Conservation (phyloP, 83 land plant genomes). For the Isoetes engelmannii region DNA sequence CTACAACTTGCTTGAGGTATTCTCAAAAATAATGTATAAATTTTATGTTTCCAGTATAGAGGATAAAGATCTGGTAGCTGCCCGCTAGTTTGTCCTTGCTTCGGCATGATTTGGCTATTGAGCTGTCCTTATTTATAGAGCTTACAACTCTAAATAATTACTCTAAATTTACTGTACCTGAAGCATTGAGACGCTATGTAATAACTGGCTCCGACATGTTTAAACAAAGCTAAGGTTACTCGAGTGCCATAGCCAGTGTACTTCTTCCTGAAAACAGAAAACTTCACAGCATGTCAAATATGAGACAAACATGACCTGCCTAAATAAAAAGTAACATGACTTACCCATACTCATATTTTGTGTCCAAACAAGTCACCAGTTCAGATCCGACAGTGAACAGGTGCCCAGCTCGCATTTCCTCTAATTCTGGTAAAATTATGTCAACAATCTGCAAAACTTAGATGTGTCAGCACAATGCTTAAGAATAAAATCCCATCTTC, state of each 20-base stretch:
- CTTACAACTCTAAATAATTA: background rate
- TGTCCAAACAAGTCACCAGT: background rate
- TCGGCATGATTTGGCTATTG: too few species aligned
- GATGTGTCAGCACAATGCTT: too few species aligned
- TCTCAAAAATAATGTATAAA: too few species aligned
- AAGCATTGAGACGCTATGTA: conserved; percentile 11
- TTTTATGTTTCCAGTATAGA: too few species aligned
- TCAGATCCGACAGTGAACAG: background rate
- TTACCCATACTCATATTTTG: background rate
- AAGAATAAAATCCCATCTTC: too few species aligned
- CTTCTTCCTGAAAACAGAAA: background rate
- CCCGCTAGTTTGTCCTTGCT: too few species aligned
- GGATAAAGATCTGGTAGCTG: too few species aligned
- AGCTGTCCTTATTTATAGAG: too few species aligned
- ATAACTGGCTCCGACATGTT: background rate
- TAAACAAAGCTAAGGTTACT: conserved; percentile 1
- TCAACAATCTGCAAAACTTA: background rate
- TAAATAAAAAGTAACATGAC: background rate
- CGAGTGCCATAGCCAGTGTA: background rate
- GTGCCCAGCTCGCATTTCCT: conserved; percentile 1
- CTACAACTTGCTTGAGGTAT: too few species aligned
- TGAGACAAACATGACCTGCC: background rate
- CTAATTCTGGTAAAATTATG: background rate
- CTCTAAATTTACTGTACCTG: background rate
- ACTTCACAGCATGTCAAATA: background rate